Percentiles rank a stretch among this genome's conserved stretches.
phyloP scores from a whole-genome alignment of 495 filamentous ascomycete species.

The Aspergillus baeticus region DNA sequence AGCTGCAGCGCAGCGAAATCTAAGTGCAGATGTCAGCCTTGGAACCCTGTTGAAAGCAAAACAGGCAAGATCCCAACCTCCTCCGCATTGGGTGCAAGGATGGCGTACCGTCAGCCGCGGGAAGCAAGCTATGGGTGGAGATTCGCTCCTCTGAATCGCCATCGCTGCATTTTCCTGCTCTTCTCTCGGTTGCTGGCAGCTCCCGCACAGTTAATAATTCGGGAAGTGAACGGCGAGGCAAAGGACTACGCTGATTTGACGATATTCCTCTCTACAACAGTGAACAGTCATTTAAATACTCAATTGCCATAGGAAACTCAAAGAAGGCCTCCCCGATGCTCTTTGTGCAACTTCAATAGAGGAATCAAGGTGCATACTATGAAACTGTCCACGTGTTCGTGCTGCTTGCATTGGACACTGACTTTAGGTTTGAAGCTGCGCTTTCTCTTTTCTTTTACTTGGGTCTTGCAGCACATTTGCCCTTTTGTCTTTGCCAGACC shows the following conservation, averaged over 20 bases:
- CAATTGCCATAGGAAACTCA: neutral
- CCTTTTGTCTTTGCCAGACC: constrained; percentile 1
- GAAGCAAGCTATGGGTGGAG: neutral
- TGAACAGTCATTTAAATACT: neutral
- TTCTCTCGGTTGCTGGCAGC: constrained; percentile 8
- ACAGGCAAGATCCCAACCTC: constrained; percentile 5
- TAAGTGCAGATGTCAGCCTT: constrained; percentile 4
- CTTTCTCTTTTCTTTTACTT: neutral
- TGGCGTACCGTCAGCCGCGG: neutral
- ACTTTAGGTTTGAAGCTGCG: neutral
- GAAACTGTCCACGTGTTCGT: constrained; percentile 19
- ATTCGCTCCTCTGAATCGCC: neutral
- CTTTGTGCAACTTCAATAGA: constrained; percentile 3
- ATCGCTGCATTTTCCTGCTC: neutral
- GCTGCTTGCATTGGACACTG: constrained; percentile 13
- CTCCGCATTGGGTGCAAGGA: constrained; percentile 9
- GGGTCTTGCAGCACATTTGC: neutral
- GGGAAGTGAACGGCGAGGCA: neutral
- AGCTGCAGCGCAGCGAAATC: constrained; percentile 4
- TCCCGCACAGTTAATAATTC: neutral
- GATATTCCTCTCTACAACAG: neutral
- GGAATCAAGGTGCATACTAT: neutral
- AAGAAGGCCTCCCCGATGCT: neutral
- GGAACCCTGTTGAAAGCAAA: constrained; percentile 6
- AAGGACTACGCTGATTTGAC: neutral